Base-by-base conservation (phyloP, 305 asterid genomes). In the Stenogyne calaminthoides region DNA sequence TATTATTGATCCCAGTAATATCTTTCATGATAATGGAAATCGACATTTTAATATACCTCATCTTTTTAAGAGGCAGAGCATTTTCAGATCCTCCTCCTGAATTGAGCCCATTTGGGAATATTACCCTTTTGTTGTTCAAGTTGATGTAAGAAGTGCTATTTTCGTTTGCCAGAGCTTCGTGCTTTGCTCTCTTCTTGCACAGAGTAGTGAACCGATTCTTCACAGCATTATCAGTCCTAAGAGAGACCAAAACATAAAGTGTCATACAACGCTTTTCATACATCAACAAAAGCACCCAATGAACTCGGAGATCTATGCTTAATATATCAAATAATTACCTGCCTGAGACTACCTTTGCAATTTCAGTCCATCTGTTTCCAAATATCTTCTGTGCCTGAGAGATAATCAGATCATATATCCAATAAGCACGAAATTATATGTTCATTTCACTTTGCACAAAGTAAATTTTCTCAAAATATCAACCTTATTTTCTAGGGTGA, bases 321-420 rank as follows among this genome's bases (percentile, higher is more conserved):
- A 18, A 69, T 61, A 52, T 75, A 56, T 44, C 52, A 55, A 56
- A 72, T 46, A 66, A 25, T 87, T 89, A 95, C 98, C 99, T 93
- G 89, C 99, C 99, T 27, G 99, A 91, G 72, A 95, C 99, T 81
- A 95, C 99, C 90, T 95, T 95, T 25, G 99, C 98, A 40, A 93
- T 95, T 80, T 91, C 99, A 4, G 99, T 95, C 99, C 99, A 95
- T 77, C 98, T 84, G 76, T 95, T 95, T 69, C 99, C 99, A 71
- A 84, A 95, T 72, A 88, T 76, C 90, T 88, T 95, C 77, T 95
- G 99, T 25, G 99, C 98, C 99, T 95, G 88, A 79, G 80, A 59
- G 75, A 68, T 60, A 75, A 77, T 80, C 39, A 86, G 78, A 72
- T 69, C 76, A 77, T 22, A 77, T 22, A 66, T 32, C 71, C 72